phyloP scores from a whole-genome alignment of 257 asterid species.

The Solanum pinnatisectum region DNA sequence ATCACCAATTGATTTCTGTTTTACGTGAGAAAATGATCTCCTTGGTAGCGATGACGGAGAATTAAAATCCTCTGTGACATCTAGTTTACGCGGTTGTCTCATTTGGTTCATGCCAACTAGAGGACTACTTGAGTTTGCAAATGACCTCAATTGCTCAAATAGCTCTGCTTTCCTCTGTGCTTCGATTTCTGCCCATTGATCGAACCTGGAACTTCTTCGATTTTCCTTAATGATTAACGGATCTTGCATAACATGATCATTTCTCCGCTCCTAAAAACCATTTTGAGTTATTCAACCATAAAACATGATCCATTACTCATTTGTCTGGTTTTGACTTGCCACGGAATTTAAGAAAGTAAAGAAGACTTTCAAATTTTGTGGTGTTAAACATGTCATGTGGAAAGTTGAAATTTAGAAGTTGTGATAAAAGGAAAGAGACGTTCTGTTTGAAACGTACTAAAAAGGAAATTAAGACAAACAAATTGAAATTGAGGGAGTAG shows the following conservation, averaged over 20 bases:
- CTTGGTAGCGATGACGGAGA: conserved; percentile 54
- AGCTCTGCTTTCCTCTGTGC: conserved; percentile 12
- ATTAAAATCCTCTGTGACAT: conserved; percentile 26
- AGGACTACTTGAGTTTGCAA: conserved; percentile 17
- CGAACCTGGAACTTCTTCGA: conserved; percentile 31
- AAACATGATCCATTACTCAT: background rate
- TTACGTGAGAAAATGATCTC: conserved; percentile 51
- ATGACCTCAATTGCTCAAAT: conserved; percentile 21
- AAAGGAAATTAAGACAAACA: background rate
- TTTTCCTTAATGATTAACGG: conserved; percentile 25
- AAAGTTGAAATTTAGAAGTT: background rate
- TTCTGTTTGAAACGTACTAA: background rate
- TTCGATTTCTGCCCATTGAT: conserved; percentile 22
- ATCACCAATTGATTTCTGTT: conserved; percentile 45
- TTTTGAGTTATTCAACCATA: background rate
- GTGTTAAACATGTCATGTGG: background rate
- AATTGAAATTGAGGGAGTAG: background rate
- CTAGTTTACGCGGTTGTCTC: conserved; percentile 26
- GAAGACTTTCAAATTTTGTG: background rate
- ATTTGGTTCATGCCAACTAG: conserved; percentile 23
- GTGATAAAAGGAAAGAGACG: background rate
- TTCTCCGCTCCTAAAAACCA: conserved; percentile 49
- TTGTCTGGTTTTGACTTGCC: background rate
- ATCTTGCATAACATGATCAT: conserved; percentile 36
- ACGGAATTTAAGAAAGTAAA: background rate